phyloP scores from a whole-genome alignment of 148 eudicot genomes.

The Limonium bicolor region DNA sequence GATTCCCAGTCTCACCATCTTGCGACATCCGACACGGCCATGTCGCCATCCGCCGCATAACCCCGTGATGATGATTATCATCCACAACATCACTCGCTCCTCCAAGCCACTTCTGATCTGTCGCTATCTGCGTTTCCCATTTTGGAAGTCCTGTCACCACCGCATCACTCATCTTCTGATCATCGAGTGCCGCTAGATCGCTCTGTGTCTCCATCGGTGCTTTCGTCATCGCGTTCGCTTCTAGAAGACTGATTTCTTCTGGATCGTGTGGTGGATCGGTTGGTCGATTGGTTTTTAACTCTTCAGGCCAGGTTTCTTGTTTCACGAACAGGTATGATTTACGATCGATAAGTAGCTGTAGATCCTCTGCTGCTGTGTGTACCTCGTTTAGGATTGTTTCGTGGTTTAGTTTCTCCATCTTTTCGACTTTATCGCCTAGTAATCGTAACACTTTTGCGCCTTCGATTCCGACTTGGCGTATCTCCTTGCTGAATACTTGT shows the following conservation, averaged over 20 bases:
- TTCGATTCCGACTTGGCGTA: conserved; percentile 62
- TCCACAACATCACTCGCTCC: too few species aligned
- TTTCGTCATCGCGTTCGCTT: too few species aligned
- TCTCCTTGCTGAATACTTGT: conserved; percentile 44
- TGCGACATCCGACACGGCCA: too few species aligned
- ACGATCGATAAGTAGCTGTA: conserved; percentile 57
- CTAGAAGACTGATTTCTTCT: conserved; percentile 13
- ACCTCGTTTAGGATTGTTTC: conserved; percentile 41
- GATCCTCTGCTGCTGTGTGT: conserved; percentile 50
- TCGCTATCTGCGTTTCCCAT: too few species aligned
- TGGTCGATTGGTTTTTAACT: conserved; percentile 19
- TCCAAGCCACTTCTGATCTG: too few species aligned
- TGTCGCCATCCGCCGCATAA: too few species aligned
- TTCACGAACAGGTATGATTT: conserved; percentile 69
- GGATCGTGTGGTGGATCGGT: conserved; percentile 11
- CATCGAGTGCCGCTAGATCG: too few species aligned
- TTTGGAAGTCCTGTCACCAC: too few species aligned
- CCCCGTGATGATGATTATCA: too few species aligned
- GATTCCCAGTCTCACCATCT: too few species aligned
- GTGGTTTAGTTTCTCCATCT: conserved; percentile 49
- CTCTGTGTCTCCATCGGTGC: too few species aligned
- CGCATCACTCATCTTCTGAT: too few species aligned
- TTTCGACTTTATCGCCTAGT: conserved; percentile 58
- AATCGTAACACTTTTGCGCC: conserved; percentile 67
- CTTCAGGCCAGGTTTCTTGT: conserved; percentile 81